These are phyloP conservation scores for Diaporthe capsici DNA, from an alignment of 2,329 filamentous ascomycete genomes.

Conservation along the genomic window DNA sequence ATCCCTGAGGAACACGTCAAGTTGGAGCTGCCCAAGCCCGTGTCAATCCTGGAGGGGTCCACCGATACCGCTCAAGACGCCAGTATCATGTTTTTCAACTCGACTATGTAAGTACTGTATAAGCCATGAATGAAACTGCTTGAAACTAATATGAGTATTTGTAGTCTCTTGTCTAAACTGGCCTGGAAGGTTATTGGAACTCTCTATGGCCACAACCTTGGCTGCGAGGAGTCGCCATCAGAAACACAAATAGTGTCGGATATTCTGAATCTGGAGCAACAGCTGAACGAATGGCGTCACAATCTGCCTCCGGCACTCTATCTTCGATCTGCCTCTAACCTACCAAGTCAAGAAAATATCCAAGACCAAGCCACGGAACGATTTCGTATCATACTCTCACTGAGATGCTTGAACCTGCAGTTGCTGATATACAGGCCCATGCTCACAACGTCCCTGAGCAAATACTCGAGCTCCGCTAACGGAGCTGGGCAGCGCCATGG, in stretches of 20 bases:
- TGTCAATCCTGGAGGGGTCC: background rate
- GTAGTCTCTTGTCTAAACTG: background rate
- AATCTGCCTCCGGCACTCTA: background rate
- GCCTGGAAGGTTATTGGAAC: background rate
- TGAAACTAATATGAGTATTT: background rate
- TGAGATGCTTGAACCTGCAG: background rate
- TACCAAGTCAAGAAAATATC: background rate
- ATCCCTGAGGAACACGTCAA: background rate
- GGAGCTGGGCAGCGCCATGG: background rate
- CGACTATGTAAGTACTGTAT: background rate
- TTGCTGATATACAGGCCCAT: background rate
- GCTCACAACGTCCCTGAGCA: background rate
- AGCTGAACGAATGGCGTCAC: background rate
- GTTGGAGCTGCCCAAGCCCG: background rate
- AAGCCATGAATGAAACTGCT: background rate
- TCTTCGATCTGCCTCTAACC: background rate
- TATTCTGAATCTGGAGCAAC: background rate
- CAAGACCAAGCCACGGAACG: background rate
- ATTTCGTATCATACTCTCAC: background rate
- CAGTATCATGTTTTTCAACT: background rate
- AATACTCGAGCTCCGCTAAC: background rate
- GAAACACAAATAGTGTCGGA: background rate
- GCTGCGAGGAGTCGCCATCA: background rate
- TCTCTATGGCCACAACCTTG: background rate
- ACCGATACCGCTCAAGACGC: background rate